Percentiles rank a stretch among this genome's conserved stretches.
These are phyloP conservation scores for Colletotrichum ledebouriae DNA, from an alignment of 2,329 filamentous ascomycete genomes.

Conservation along the genomic window DNA sequence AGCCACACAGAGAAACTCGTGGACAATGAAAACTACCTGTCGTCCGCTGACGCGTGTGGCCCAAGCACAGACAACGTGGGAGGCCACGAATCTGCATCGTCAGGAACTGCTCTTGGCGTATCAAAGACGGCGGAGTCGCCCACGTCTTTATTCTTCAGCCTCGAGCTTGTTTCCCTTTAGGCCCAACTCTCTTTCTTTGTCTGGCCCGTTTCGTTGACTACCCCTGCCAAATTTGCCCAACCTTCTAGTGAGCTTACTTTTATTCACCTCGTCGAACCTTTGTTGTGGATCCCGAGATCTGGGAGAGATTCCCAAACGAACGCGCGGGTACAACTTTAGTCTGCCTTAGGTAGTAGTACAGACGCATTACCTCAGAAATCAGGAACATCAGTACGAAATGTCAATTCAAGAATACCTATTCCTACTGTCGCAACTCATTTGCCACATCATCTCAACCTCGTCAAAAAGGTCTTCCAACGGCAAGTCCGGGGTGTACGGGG, in stretches of 20 bases:
- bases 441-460: conserved; percentile 42
- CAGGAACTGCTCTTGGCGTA: conserved; percentile 7
- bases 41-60: conserved; percentile 2
- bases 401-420: background rate
- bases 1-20: background rate
- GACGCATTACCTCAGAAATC: too few relatives aligned
- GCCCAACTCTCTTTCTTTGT: conserved; percentile 3
- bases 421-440: background rate
- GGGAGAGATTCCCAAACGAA: too few relatives aligned
- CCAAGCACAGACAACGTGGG: background rate
- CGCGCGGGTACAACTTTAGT: too few relatives aligned
- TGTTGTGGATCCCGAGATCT: too few relatives aligned
- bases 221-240: conserved; percentile 28
- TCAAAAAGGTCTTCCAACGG: conserved; percentile 34
- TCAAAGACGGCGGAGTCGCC: background rate
- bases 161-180: conserved; percentile 24
- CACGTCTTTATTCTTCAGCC: conserved; percentile 26
- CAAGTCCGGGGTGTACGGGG: conserved; percentile 3
- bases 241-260: too few relatives aligned
- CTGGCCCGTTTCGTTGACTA: background rate
- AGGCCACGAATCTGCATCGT: conserved; percentile 39
- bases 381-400: too few relatives aligned
- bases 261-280: too few relatives aligned
- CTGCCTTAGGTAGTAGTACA: too few relatives aligned
- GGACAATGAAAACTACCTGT: conserved; percentile 3